Percentiles rank a stretch among this genome's conserved stretches.
Evolutionary conservation across 139 green algal genomes (phyloP).

Genomic region (Chlamydomonas sp.): DNA sequence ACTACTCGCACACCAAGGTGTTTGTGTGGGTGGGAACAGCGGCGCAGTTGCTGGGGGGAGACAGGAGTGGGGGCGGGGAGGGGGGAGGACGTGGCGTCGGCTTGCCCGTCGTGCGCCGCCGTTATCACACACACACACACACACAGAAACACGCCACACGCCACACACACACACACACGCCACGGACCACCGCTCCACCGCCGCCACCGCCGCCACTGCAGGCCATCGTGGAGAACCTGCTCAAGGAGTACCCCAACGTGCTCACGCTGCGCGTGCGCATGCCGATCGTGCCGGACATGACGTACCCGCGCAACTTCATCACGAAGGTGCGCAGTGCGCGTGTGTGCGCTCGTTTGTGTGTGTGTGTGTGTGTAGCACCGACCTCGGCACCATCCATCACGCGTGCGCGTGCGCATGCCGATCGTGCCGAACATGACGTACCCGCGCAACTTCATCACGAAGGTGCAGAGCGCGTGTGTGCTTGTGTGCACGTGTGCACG

Average conservation of each 20-base stretch:
- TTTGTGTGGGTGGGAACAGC: no score
- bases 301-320: slow-evolving; percentile 95
- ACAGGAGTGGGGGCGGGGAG: no score
- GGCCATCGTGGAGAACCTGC: slow-evolving; percentile 84
- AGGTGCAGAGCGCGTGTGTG: no score
- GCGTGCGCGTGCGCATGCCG: slow-evolving; percentile 95
- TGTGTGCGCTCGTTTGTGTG: no score
- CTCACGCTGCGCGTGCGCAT: slow-evolving; percentile 91
- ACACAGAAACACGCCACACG: no score
- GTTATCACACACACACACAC: no score
- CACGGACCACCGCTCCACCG: neutral
- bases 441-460: slow-evolving; percentile 96
- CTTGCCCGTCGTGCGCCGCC: no score
- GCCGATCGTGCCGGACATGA: slow-evolving; percentile 86
- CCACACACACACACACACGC: slow-evolving; percentile 1
- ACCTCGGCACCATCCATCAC: no score
- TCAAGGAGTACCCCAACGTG: slow-evolving; percentile 88
- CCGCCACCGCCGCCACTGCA: slow-evolving; percentile 18
- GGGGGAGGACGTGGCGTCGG: no score
- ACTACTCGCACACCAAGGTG: slow-evolving; percentile 94
- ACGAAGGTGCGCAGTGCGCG: no score
- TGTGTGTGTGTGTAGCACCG: no score
- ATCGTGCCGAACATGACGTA: slow-evolving; percentile 86
- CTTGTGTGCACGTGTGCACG: no score
- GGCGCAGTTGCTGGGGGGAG: neutral